Evolutionary conservation across 2,329 filamentous ascomycete genomes (phyloP), one percentile per base, ranked within the genome.

Genomic region (Xylariales sp.): DNA sequence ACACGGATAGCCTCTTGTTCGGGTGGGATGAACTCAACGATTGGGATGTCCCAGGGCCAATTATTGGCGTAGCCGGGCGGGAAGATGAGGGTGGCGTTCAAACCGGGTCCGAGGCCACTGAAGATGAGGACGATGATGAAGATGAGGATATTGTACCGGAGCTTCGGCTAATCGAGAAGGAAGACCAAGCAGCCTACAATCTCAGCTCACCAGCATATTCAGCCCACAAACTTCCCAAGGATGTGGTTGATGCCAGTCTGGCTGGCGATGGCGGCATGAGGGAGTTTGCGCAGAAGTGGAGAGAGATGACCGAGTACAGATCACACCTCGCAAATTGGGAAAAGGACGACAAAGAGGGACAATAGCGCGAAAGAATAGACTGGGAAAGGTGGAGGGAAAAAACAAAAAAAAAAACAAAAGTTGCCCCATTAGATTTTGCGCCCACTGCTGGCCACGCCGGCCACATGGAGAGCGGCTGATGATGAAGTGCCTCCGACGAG

Each of bases 141-240:
- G 70, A 72, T 2, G 70, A 72, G 0, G 76, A 82, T 6, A 79
- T 77, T 54, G 70, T 74, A 5, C 86, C 89, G 0, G 90, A 96
- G 60, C 75, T 98, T 47, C 75, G 91, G 29, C 70, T 97, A 7
- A 78, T 98, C 32, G 79, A 83, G 50, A 81, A 82, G 57, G 84
- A 91, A 46, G 91, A 97, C 48, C 88, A 90, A 0, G 86, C 91
- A 43, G 90, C 90, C 1, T 93, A 88, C 57, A 85, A 85, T 50
- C 94, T 96, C 57, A 81, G 78, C 47, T 85, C 86, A 5, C 78
- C 88, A 2, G 86, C 91, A 54, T 97, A 95, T 61, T 95, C 89
- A 44, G 91, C 93, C 4, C 91, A 97, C 57, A 98, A 97, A 63
- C 66, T 98, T 50, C 93, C 93, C 1, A 89, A 83, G 59, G 93